Conservation (phyloP, 1,284 basidiomycete genomes). For the Mrakiaceae sp. region DNA sequence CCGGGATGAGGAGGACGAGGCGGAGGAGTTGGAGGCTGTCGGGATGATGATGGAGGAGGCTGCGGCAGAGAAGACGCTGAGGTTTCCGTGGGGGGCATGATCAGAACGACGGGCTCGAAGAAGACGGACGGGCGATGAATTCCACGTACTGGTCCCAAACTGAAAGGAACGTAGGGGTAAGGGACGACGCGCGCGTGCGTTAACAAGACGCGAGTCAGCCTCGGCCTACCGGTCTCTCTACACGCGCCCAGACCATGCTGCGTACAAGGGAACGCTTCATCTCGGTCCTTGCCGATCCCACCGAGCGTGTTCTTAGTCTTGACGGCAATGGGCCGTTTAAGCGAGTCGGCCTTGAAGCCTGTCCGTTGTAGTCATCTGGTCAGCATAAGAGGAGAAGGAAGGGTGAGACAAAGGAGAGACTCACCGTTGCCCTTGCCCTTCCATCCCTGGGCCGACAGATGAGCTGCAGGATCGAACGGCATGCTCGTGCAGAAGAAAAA, state of each 20-base stretch:
- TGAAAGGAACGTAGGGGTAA: background rate
- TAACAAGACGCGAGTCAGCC: too few relatives aligned
- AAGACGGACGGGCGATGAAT: background rate
- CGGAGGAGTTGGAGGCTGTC: constrained; percentile 14
- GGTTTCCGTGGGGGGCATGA: too few relatives aligned
- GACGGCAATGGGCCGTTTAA: constrained; percentile 55
- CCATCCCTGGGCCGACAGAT: constrained; percentile 77
- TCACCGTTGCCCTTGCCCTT: constrained; percentile 56
- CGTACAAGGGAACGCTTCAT: constrained; percentile 69
- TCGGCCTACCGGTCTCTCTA: too few relatives aligned
- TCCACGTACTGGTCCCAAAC: constrained; percentile 80
- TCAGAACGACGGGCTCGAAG: background rate
- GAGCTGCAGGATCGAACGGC: constrained; percentile 65
- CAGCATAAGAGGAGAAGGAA: too few relatives aligned
- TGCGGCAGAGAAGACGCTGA: constrained; percentile 62
- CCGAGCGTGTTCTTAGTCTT: constrained; percentile 70
- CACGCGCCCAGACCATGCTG: too few relatives aligned
- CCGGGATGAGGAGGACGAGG: constrained; percentile 18
- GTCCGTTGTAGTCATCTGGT: constrained; percentile 20
- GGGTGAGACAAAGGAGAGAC: constrained; percentile 11
- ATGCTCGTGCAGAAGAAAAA: constrained; percentile 31
- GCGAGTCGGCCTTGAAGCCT: constrained; percentile 31
- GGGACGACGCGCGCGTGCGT: too few relatives aligned
- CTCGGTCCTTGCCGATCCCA: constrained; percentile 79
- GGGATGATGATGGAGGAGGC: constrained; percentile 59